Evolutionary conservation across 2,329 filamentous ascomycete species (phyloP).

Genomic region (Chaetomium sp.): DNA sequence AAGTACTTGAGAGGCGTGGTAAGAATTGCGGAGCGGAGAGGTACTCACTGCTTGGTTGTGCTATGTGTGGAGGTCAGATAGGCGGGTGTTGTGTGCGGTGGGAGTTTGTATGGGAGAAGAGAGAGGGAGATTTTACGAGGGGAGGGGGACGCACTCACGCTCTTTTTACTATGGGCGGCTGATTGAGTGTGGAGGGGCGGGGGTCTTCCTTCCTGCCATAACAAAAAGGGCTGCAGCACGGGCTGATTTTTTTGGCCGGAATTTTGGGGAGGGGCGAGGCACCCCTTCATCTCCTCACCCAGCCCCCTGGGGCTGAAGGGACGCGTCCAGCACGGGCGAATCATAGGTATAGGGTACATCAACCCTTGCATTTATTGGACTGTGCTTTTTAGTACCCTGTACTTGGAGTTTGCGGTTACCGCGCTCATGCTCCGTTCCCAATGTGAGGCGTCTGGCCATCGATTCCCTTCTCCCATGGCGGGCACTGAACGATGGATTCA

Average conservation of each 20-base stretch:
- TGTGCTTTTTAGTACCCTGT: constrained; percentile 15
- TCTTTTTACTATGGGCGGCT: constrained; percentile 60
- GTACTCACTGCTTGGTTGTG: constrained; percentile 45
- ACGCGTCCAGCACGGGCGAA: constrained; percentile 8
- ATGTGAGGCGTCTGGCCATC: no score
- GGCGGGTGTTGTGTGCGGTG: constrained; percentile 32
- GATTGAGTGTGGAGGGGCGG: constrained; percentile 46
- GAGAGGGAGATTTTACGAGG: constrained; percentile 45
- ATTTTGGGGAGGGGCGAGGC: constrained; percentile 22
- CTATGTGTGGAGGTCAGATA: constrained; percentile 29
- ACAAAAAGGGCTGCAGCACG: constrained; percentile 26
- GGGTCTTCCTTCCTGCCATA: constrained; percentile 26
- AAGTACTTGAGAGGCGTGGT: constrained; percentile 37
- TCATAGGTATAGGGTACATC: constrained; percentile 14
- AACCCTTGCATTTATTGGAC: constrained; percentile 12
- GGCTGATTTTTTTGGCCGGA: constrained; percentile 26
- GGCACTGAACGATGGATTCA: no score
- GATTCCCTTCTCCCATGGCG: no score
- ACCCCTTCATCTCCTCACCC: constrained; percentile 10
- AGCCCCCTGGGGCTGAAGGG: neutral
- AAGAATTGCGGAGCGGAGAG: constrained; percentile 33
- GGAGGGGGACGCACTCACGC: constrained; percentile 49
- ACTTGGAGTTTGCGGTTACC: neutral
- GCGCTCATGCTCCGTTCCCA: no score
- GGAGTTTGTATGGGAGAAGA: constrained; percentile 54